Conservation (phyloP, 345 rosid species). For the Citrus cavaleriei region DNA sequence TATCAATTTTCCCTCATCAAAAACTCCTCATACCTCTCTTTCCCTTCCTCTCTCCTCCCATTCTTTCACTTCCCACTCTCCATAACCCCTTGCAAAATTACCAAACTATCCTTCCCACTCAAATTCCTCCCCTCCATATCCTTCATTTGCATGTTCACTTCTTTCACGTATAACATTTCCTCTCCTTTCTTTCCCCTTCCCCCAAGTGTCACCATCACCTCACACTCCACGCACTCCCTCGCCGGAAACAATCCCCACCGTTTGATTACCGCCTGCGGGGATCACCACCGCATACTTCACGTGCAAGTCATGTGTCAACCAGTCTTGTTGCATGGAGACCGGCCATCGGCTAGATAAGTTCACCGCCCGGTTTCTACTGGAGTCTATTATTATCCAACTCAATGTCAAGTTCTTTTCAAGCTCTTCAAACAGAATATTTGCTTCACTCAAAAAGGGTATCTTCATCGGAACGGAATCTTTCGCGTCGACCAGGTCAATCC, state of each 20-base stretch:
- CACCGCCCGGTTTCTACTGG: slow-evolving; percentile 44
- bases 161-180: slow-evolving; percentile 52
- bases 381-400: slow-evolving; percentile 73
- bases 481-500: no score
- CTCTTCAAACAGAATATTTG: slow-evolving; percentile 34
- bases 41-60: slow-evolving; percentile 22
- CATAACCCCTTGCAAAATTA: slow-evolving; percentile 40
- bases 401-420: slow-evolving; percentile 48
- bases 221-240: slow-evolving; percentile 35
- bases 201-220: slow-evolving; percentile 35
- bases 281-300: slow-evolving; percentile 40
- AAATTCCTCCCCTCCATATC: slow-evolving; percentile 71
- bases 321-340: slow-evolving; percentile 54
- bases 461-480: no score
- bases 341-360: slow-evolving; percentile 58
- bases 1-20: slow-evolving; percentile 38
- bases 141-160: slow-evolving; percentile 57
- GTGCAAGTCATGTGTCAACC: slow-evolving; percentile 64
- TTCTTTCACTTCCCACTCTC: slow-evolving; percentile 32
- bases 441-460: no score
- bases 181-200: slow-evolving; percentile 54
- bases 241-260: slow-evolving; percentile 4
- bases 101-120: slow-evolving; percentile 67
- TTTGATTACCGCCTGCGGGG: slow-evolving; percentile 8
- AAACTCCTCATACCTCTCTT: slow-evolving; percentile 37